These are phyloP conservation scores for Manihot esculenta DNA, from an alignment of 441 rosid species.

Conservation along the genomic window DNA sequence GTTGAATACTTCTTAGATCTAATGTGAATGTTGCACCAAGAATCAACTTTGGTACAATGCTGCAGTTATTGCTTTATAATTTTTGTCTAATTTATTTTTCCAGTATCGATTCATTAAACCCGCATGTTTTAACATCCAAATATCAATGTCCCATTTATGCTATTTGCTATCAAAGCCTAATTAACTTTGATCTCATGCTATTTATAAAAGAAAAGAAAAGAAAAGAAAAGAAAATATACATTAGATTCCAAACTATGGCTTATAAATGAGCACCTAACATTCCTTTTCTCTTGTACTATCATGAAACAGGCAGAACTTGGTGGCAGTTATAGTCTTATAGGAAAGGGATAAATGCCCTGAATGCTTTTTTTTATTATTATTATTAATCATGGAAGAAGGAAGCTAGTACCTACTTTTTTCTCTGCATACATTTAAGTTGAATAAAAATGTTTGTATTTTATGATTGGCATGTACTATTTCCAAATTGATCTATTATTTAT, in stretches of 20 bases:
- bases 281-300: neutral
- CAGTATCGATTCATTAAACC: neutral
- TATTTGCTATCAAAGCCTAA: neutral
- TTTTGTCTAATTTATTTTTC: neutral
- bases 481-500: neutral
- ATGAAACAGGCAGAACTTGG: neutral
- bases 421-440: neutral
- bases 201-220: no score
- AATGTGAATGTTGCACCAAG: neutral
- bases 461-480: neutral
- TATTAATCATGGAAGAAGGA: slow-evolving; percentile 1
- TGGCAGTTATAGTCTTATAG: neutral
- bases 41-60: neutral
- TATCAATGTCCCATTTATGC: no score
- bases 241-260: neutral
- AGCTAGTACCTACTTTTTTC: neutral
- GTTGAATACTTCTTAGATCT: slow-evolving; percentile 9
- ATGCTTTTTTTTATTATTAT: neutral
- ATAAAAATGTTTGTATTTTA: neutral
- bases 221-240: no score
- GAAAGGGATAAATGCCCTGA: neutral
- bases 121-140: neutral
- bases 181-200: neutral
- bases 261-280: neutral
- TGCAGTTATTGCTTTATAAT: neutral